Evolutionary conservation across 2,329 filamentous ascomycete genomes (phyloP), one percentile per base, ranked within the genome.

Genomic region (Neonectria magnoliae): DNA sequence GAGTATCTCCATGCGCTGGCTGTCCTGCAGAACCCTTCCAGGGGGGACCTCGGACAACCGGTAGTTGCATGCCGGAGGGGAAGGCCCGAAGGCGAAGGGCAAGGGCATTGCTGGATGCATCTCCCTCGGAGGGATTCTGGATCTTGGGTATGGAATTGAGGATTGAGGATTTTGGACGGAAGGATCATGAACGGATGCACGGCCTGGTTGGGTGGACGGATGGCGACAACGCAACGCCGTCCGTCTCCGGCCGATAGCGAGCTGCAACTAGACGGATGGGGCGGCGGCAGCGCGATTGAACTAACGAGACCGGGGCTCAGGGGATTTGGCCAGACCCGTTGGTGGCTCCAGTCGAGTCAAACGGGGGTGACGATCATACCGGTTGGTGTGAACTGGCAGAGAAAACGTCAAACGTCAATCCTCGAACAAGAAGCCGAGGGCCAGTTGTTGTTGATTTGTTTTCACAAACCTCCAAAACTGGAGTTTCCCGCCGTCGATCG

Each of bases 201-300:
- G 44, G 22, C 13, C 9, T 44, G 20, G 41, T n/a, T 42, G 38
- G 38, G 20, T n/a, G 20, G 16, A 59, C 29, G 14, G 31, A 50
- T 38, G 47, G 60, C 54, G 42, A 57, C 31, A 59, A 54, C 29
- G 29, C 25, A 41, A 57, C 48, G 48, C 29, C 48, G 29, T 20
- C 29, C 64, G 68, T 65, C 64, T 72, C 62, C 52, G 57, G 67
- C 68, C 68, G 68, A 69, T 69, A 66, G 59, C 57, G 62, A 68
- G 51, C 66, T 73, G 71, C 71, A 73, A 64, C 71, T 71, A 71
- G 66, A 53, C 62, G 48, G 55, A 68, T 68, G 62, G 47, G 57
- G 67, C 67, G 53, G 55, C 38, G 25, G 53, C 29, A 59, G 50
- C 29, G 54, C 60, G 65, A 68, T 70, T 41, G 62, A 68, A 63